Evolutionary conservation across 805 yeast genomes (phyloP).

Genomic region (Komagataella phaffii): DNA sequence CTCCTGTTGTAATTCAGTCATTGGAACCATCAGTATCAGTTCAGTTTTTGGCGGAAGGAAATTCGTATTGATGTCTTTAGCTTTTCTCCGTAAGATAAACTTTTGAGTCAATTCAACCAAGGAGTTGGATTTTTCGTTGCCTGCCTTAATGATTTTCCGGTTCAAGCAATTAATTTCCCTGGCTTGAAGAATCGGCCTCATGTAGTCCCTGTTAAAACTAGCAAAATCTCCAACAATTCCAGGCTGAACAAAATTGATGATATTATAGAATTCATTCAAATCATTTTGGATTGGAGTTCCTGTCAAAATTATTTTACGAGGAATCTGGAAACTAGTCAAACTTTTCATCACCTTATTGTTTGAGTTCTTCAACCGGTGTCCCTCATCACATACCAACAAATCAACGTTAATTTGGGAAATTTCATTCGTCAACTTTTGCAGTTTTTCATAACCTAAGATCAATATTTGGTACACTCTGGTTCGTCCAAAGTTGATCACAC

Average conservation of each 20-base stretch:
- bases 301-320: conserved; percentile 51
- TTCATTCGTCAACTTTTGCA: conserved; percentile 40
- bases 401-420: conserved; percentile 34
- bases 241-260: conserved; percentile 77
- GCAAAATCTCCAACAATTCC: conserved; percentile 56
- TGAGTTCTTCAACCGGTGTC: conserved; percentile 75
- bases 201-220: conserved; percentile 43
- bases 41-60: conserved; percentile 70
- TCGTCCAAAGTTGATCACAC: conserved; percentile 45
- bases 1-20: conserved; percentile 45
- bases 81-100: conserved; percentile 66
- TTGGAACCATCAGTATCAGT: conserved; percentile 62
- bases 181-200: conserved; percentile 59
- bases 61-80: conserved; percentile 32
- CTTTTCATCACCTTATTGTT: conserved; percentile 60
- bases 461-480: conserved; percentile 71
- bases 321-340: conserved; percentile 39
- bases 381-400: conserved; percentile 85
- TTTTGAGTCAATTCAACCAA: conserved; percentile 48
- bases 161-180: conserved; percentile 52
- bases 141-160: conserved; percentile 32
- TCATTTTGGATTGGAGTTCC: conserved; percentile 96
- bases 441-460: conserved; percentile 79
- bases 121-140: conserved; percentile 50
- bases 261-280: conserved; percentile 65